Evolutionary conservation across 2,329 filamentous ascomycete species (phyloP).

Genomic region (Fusarium cicatricum): DNA sequence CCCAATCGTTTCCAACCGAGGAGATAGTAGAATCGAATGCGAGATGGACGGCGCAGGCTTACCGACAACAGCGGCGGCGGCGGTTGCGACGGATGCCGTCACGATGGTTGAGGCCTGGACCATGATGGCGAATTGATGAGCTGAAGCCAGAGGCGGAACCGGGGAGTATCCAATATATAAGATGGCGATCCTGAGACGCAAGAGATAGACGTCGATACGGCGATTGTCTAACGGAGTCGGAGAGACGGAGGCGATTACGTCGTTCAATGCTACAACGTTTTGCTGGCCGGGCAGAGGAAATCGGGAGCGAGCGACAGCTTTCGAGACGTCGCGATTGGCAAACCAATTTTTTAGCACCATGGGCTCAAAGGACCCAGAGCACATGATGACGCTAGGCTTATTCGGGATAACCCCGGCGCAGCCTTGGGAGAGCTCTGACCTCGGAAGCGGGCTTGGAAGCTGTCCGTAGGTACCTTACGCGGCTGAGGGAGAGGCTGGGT

Average conservation of each 20-base stretch:
- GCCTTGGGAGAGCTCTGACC: slow-evolving; percentile 1
- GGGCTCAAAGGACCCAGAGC: slow-evolving; percentile 21
- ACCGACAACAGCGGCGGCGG: slow-evolving; percentile 69
- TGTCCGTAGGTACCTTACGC: not conserved
- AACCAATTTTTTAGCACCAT: slow-evolving; percentile 43
- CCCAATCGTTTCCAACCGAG: not conserved
- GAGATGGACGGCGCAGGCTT: slow-evolving; percentile 37
- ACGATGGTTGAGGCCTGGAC: slow-evolving; percentile 63
- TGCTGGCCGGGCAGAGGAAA: slow-evolving; percentile 5
- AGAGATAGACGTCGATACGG: slow-evolving; percentile 9
- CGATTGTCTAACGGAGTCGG: slow-evolving; percentile 9
- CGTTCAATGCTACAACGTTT: slow-evolving; percentile 30
- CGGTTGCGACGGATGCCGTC: slow-evolving; percentile 68
- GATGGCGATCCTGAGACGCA: slow-evolving; percentile 14
- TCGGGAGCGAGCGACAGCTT: slow-evolving; percentile 38
- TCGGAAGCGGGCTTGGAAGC: not conserved
- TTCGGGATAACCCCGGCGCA: slow-evolving; percentile 20
- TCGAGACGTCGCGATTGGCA: slow-evolving; percentile 38
- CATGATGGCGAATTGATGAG: slow-evolving; percentile 45
- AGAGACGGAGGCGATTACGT: slow-evolving; percentile 27
- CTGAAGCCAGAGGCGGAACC: slow-evolving; percentile 13
- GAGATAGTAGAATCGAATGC: not conserved
- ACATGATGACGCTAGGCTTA: slow-evolving; percentile 39
- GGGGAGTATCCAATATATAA: slow-evolving; percentile 15
- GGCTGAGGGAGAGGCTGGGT: slow-evolving; percentile 27